These are phyloP conservation scores for Citrullus mucosospermus DNA, from an alignment of 306 rosid genomes.

Conservation along the genomic window DNA sequence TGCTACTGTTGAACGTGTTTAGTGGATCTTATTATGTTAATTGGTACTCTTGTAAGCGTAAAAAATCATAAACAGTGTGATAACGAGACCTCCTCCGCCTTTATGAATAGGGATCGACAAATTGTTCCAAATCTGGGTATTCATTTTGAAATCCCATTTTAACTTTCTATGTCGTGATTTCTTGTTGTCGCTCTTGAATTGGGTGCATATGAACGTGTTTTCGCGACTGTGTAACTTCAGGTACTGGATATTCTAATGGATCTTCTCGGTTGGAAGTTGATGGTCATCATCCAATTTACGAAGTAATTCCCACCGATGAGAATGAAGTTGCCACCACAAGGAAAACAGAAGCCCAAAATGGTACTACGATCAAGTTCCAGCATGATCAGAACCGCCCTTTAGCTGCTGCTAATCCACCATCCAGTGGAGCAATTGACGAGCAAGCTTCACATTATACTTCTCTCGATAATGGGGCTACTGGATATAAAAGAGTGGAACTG, in stretches of 20 bases:
- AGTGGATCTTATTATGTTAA: neutral
- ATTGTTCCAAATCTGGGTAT: neutral
- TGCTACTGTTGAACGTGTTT: neutral
- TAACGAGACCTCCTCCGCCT: neutral
- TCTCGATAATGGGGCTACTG: slow-evolving; percentile 7
- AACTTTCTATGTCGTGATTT: neutral
- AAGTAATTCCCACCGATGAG: slow-evolving; percentile 4
- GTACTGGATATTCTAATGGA: slow-evolving; percentile 5
- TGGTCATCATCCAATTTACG: neutral
- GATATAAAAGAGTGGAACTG: slow-evolving; percentile 8
- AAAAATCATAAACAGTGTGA: neutral
- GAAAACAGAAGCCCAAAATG: neutral
- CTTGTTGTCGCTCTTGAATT: neutral
- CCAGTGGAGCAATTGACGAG: neutral
- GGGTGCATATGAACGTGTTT: neutral
- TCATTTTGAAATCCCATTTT: neutral
- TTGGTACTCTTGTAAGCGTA: neutral
- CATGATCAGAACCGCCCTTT: neutral
- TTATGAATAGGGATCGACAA: neutral
- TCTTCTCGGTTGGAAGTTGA: slow-evolving; percentile 1
- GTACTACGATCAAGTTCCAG: neutral
- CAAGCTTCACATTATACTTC: slow-evolving; percentile 8
- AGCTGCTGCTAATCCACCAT: slow-evolving; percentile 13
- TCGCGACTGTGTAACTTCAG: slow-evolving; percentile 11
- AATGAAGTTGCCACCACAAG: neutral